Evolutionary conservation across 2,329 filamentous ascomycete species (phyloP).

Genomic region (Pleurostoma richardsiae): DNA sequence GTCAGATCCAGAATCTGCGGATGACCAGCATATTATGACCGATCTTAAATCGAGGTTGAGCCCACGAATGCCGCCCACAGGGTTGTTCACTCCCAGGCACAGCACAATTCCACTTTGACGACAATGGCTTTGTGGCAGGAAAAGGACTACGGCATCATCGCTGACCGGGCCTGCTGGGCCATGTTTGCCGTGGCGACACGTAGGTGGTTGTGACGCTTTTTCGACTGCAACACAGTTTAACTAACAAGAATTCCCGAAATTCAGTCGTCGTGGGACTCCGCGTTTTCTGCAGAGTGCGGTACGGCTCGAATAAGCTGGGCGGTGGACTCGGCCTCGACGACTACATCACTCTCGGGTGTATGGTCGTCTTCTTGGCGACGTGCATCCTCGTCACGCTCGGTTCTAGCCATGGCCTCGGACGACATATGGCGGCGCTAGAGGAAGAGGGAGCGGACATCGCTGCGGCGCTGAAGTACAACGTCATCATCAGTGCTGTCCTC

Average conservation of each 20-base stretch:
- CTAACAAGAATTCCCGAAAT: not conserved
- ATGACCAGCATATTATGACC: no score
- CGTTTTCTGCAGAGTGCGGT: conserved; percentile 16
- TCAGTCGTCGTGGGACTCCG: conserved; percentile 20
- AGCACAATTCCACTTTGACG: not conserved
- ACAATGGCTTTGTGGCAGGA: not conserved
- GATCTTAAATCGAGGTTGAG: no score
- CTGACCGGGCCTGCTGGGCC: not conserved
- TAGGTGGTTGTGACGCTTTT: not conserved
- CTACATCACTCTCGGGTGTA: conserved; percentile 21
- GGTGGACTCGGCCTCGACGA: conserved; percentile 21
- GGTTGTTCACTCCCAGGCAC: no score
- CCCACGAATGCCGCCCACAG: no score
- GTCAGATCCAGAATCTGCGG: no score
- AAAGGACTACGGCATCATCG: not conserved
- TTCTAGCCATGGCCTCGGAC: conserved; percentile 19
- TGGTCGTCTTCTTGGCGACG: conserved; percentile 19
- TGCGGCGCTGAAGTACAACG: conserved; percentile 20
- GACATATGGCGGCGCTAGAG: conserved; percentile 12
- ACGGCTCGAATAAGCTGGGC: conserved; percentile 5
- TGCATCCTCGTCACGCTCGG: conserved; percentile 21
- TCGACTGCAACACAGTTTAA: not conserved
- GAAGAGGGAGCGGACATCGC: conserved; percentile 7
- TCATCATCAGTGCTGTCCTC: conserved; percentile 20
- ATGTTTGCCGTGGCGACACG: not conserved